phyloP scores from a whole-genome alignment of 2,329 filamentous ascomycete species.

The Claviceps sp. region DNA sequence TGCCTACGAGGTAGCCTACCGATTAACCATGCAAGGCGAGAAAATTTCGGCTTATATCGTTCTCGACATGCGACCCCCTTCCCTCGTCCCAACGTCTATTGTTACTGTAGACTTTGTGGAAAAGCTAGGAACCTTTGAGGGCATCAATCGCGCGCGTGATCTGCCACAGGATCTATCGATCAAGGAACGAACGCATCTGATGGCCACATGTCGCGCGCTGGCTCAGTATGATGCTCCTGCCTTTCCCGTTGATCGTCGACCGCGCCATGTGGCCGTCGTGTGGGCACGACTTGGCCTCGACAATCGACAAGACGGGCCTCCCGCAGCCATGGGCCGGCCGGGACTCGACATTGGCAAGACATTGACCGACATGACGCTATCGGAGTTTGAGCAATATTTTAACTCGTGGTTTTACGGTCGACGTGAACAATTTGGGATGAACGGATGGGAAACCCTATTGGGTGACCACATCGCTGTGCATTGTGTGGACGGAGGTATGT shows the following conservation, averaged over 20 bases:
- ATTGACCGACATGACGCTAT: background rate
- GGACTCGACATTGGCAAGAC: background rate
- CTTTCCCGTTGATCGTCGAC: background rate
- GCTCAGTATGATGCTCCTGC: background rate
- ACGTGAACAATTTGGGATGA: background rate
- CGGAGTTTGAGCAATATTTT: background rate
- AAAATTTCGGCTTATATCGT: background rate
- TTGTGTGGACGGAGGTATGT: background rate
- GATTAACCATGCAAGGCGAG: background rate
- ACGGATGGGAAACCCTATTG: background rate
- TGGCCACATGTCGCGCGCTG: background rate
- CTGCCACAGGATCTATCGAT: background rate
- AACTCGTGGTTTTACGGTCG: background rate
- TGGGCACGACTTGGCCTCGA: background rate
- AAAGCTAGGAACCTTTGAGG: background rate
- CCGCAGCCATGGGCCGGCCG: background rate
- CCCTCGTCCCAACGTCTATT: background rate
- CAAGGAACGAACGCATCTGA: background rate
- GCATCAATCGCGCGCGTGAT: background rate
- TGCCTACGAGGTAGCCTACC: background rate
- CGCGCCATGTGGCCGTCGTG: background rate
- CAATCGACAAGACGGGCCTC: background rate
- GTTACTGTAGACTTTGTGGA: background rate
- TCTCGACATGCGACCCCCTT: background rate
- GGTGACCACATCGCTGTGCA: background rate